A percentile compares a stretch with the other conserved stretches of the same genome.
Conservation (phyloP, 2,329 filamentous ascomycete species). For the Stemphylium vesicarium region DNA sequence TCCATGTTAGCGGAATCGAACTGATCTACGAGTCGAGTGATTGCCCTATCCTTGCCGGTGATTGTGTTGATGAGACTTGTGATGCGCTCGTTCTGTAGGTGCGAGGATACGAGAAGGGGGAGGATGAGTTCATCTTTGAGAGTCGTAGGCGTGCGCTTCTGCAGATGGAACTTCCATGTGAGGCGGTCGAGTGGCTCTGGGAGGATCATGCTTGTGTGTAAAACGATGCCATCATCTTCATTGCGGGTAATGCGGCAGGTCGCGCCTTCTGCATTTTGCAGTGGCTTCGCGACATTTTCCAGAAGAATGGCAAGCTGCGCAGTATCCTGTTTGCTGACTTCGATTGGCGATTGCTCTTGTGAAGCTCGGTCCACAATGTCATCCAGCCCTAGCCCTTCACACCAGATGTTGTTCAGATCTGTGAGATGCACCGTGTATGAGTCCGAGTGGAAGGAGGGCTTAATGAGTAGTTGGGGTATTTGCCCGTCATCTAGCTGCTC, state of each 20-base stretch:
- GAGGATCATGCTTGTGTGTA: constrained; percentile 66
- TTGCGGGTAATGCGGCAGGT: constrained; percentile 43
- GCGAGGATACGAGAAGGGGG: constrained; percentile 59
- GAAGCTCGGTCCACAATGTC: constrained; percentile 68
- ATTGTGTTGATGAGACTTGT: constrained; percentile 58
- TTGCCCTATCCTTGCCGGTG: constrained; percentile 64
- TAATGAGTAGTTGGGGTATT: constrained; percentile 69
- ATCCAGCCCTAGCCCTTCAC: constrained; percentile 67
- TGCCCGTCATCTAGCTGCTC: constrained; percentile 27
- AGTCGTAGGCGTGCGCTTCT: constrained; percentile 47
- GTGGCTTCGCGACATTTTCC: constrained; percentile 63
- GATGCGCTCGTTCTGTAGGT: constrained; percentile 56
- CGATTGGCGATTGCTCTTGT: constrained; percentile 71
- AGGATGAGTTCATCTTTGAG: constrained; percentile 60
- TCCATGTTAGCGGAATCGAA: constrained; percentile 63
- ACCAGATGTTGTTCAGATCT: constrained; percentile 77
- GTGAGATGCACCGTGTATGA: constrained; percentile 72
- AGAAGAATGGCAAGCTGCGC: constrained; percentile 73
- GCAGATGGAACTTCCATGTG: constrained; percentile 69
- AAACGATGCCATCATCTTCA: constrained; percentile 48
- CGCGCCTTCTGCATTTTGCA: constrained; percentile 49
- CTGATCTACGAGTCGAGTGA: constrained; percentile 64
- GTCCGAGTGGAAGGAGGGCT: constrained; percentile 60
- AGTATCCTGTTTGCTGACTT: constrained; percentile 69
- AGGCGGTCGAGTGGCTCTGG: constrained; percentile 68